Evolutionary conservation across 306 rosid species (phyloP), one percentile per base, ranked within the genome.

Genomic region (Cyclanthera cordifolia): DNA sequence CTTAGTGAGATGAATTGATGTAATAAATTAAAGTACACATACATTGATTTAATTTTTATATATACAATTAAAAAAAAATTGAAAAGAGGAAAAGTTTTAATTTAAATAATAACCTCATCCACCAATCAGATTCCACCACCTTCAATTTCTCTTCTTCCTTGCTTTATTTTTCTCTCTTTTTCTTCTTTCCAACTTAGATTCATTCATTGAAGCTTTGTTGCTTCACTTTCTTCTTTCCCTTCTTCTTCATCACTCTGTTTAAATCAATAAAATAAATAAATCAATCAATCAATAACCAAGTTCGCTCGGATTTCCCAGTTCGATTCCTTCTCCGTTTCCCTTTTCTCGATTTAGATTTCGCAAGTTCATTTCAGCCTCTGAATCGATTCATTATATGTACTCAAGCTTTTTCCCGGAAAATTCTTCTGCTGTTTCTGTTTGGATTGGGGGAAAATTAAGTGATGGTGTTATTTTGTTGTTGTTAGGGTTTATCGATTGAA

Each of bases 341-440:
- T 6, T 5, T 60, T 60, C 16, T 7, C 34, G 15, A 43, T 63
- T 73, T 77, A 72, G 79, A 37, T 61, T 50, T 72, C 79, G 70
- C 32, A n/a, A 39, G 16, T 11, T 9, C 20, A 16, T 17, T 67
- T 24, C 25, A 23, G 25, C 21, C 53, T 19, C 30, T 46, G 34
- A 53, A 65, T 53, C 34, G 7, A 23, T 65, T 5, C 12, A 43
- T 57, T 12, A 8, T 28, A 3, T 57, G 2, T 15, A 6, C 21
- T 0, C 51, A 13, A 32, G 17, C 2, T 20, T 66, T 46, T 65
- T 41, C 52, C 32, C 12, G 20, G 19, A 41, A 51, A 19, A 41
- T 46, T 43, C 20, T 72, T 71, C 75, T 34, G 45, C 66, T 47
- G 15, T 51, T 74, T 83, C 75, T 80, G 76, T 71, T 65, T 65